phyloP scores from a whole-genome alignment of 805 yeast species.

The Peterozyma xylosa region DNA sequence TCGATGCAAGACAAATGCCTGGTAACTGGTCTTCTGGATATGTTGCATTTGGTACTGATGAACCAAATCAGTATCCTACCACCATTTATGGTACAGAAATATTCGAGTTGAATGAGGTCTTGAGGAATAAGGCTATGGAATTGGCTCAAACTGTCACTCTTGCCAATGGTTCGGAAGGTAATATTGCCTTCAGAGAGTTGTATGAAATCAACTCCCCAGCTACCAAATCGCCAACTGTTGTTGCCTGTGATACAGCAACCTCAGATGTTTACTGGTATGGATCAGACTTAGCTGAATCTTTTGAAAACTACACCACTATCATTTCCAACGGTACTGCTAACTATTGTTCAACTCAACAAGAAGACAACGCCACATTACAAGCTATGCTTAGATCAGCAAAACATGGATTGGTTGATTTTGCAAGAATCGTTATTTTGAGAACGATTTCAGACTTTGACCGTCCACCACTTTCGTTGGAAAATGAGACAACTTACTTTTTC shows the following conservation, averaged over 20 bases:
- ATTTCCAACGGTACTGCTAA: constrained; percentile 52
- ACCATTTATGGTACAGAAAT: constrained; percentile 59
- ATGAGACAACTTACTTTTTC: constrained; percentile 44
- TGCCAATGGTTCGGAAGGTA: constrained; percentile 36
- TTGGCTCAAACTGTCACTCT: constrained; percentile 39
- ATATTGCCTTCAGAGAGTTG: constrained; percentile 35
- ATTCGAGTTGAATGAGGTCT: constrained; percentile 50
- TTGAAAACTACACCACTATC: constrained; percentile 36
- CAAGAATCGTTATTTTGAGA: constrained; percentile 53
- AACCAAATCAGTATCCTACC: constrained; percentile 42
- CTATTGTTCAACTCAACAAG: constrained; percentile 60
- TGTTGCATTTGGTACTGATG: constrained; percentile 44
- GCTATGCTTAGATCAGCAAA: constrained; percentile 46
- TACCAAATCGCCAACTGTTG: constrained; percentile 34
- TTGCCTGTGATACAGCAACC: constrained; percentile 52
- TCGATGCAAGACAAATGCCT: constrained; percentile 42
- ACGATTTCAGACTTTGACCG: constrained; percentile 53
- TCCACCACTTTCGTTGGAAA: constrained; percentile 37
- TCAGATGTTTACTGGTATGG: constrained; percentile 58
- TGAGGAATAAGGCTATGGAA: constrained; percentile 50
- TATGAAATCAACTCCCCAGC: constrained; percentile 44
- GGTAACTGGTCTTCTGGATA: constrained; percentile 55
- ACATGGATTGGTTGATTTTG: constrained; percentile 47
- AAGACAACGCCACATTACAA: constrained; percentile 60
- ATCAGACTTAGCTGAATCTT: constrained; percentile 39